A percentile compares a stretch with the other conserved stretches of the same genome.
Conservation (phyloP, 331 rosid genomes). For the Telfairia occidentalis region DNA sequence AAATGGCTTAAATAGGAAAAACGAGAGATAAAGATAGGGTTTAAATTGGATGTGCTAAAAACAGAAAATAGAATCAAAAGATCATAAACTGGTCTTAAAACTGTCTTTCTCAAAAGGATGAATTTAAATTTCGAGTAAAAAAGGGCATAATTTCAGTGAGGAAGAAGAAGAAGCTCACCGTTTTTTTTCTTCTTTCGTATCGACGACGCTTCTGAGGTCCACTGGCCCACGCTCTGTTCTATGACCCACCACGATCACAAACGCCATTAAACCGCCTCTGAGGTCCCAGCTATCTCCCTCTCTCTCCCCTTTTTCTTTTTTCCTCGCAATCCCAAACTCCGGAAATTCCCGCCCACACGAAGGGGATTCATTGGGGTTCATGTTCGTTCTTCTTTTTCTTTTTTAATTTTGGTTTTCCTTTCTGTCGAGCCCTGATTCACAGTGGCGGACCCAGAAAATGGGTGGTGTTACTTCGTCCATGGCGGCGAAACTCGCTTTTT, state of each 20-base stretch:
- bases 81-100: background rate
- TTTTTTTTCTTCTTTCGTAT: background rate
- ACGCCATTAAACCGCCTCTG: background rate
- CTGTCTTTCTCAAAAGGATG: background rate
- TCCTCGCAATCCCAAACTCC: background rate
- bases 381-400: background rate
- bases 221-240: background rate
- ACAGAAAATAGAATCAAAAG: background rate
- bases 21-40: background rate
- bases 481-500: conserved; percentile 94
- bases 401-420: background rate
- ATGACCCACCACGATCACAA: background rate
- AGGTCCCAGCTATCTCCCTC: background rate
- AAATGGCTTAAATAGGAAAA: background rate
- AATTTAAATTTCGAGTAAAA: background rate
- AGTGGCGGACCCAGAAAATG: conserved; percentile 24
- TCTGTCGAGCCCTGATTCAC: too few relatives aligned
- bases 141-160: background rate
- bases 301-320: background rate
- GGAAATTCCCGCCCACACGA: background rate
- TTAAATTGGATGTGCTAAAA: background rate
- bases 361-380: background rate
- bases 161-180: background rate
- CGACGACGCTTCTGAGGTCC: background rate
- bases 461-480: conserved; percentile 97